Evolutionary conservation across 2,329 filamentous ascomycete genomes (phyloP).

Genomic region (Zasmidium cellare): DNA sequence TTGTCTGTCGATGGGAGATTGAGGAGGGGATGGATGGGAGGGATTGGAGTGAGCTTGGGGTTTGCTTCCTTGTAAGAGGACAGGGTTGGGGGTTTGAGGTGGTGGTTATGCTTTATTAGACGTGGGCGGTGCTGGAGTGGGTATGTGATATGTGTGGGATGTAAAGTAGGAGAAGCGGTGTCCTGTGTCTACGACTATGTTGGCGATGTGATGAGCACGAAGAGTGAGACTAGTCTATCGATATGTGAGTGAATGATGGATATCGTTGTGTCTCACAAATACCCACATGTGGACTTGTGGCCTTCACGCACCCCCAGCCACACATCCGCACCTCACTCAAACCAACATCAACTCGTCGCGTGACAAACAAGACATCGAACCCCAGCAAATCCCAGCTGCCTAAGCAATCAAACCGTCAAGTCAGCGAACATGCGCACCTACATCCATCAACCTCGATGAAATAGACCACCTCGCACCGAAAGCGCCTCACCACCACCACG

Average conservation of each 20-base stretch:
- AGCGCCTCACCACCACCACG: not conserved
- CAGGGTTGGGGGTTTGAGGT: not conserved
- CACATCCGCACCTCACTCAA: no score
- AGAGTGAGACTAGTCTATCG: no score
- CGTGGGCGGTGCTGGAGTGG: not conserved
- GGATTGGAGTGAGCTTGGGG: not conserved
- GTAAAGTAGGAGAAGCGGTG: not conserved
- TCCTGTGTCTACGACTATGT: no score
- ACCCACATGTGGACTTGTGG: no score
- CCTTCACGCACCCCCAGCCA: no score
- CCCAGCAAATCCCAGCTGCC: not conserved
- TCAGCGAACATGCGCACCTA: not conserved
- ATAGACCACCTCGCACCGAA: not conserved
- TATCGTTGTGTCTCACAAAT: no score
- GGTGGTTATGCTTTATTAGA: not conserved
- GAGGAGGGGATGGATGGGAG: no score
- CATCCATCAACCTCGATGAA: no score
- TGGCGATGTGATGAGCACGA: no score
- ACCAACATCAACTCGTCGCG: not conserved
- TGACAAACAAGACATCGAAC: not conserved
- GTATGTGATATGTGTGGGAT: not conserved
- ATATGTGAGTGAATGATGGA: no score
- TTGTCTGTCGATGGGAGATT: not conserved
- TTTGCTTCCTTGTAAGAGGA: not conserved
- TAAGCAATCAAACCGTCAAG: not conserved